Conservation (phyloP, 345 rosid genomes). For the Citrus mangshanensis region DNA sequence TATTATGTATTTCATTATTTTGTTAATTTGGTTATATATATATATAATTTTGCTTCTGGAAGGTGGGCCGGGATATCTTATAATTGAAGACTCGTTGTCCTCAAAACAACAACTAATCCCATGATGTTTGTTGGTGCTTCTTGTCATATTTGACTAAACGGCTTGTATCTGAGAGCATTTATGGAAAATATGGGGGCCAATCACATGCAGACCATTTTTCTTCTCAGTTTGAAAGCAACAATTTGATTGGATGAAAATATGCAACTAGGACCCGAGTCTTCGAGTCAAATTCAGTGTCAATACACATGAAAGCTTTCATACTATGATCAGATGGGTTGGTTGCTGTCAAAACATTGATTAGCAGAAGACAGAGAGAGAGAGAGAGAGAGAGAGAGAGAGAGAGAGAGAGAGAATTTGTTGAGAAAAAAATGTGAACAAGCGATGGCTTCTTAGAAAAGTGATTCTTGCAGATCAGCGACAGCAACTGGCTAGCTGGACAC, state of each 20-base stretch:
- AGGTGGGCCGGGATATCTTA: constrained; percentile 4
- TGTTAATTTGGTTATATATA: background rate
- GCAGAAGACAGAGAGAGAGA: background rate
- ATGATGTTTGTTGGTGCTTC: constrained; percentile 13
- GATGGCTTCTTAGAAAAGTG: constrained; percentile 6
- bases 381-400: background rate
- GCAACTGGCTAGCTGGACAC: background rate
- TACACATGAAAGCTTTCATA: background rate
- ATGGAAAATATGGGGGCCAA: constrained; percentile 3
- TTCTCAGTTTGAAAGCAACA: background rate
- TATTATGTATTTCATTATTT: background rate
- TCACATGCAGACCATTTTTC: constrained; percentile 6
- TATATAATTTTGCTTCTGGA: constrained; percentile 4
- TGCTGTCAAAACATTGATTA: background rate
- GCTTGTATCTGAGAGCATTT: background rate
- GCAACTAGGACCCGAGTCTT: background rate
- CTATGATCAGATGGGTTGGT: background rate
- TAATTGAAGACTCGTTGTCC: background rate
- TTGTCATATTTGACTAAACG: constrained; percentile 6
- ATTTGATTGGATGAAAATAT: constrained; percentile 8
- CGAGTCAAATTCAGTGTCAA: constrained; percentile 1
- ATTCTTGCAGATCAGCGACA: constrained; percentile 8
- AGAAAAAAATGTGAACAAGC: background rate
- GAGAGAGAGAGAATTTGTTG: constrained; percentile 4
- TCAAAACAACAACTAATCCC: constrained; percentile 8